phyloP scores from a whole-genome alignment of 2,329 filamentous ascomycete genomes.

The Graphiopsis chlorocephala region DNA sequence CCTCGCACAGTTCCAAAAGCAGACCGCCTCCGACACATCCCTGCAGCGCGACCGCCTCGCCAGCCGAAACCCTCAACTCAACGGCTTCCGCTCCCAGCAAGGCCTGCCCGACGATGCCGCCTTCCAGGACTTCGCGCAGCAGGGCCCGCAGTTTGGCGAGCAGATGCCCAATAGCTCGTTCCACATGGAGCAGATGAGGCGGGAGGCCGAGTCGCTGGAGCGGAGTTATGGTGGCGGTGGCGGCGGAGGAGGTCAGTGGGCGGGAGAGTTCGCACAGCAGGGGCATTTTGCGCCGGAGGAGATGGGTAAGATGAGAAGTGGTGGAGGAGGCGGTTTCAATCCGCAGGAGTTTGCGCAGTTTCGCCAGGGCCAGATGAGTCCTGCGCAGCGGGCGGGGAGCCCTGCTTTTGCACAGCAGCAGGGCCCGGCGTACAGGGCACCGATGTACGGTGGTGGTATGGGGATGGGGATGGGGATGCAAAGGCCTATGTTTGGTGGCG shows the following conservation, averaged over 20 bases:
- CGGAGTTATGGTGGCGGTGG: conserved; percentile 25
- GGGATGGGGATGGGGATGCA: conserved; percentile 50
- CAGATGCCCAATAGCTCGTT: conserved; percentile 56
- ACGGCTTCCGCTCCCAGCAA: conserved; percentile 32
- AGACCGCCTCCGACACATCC: conserved; percentile 93
- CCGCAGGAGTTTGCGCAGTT: conserved; percentile 86
- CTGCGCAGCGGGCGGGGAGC: conserved; percentile 58
- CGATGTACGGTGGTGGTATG: conserved; percentile 56
- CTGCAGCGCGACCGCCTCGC: conserved; percentile 81
- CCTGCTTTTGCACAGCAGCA: conserved; percentile 38
- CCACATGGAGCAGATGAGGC: conserved; percentile 65
- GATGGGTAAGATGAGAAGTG: conserved; percentile 17
- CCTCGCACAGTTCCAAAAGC: conserved; percentile 94
- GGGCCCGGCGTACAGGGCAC: conserved; percentile 52
- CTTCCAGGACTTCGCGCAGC: conserved; percentile 72
- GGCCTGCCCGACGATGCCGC: conserved; percentile 30
- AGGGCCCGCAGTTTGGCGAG: conserved; percentile 60
- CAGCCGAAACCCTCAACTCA: conserved; percentile 27
- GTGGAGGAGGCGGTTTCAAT: conserved; percentile 56
- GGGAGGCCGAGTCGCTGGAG: conserved; percentile 55
- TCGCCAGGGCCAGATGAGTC: conserved; percentile 66
- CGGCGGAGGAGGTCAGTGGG: conserved; percentile 27
- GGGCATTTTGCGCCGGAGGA: conserved; percentile 24
- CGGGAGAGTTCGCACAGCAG: conserved; percentile 33
- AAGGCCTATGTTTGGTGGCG: conserved; percentile 38